Evolutionary conservation across 139 green algal species (phyloP).

Genomic region (Asterochloris sp.): DNA sequence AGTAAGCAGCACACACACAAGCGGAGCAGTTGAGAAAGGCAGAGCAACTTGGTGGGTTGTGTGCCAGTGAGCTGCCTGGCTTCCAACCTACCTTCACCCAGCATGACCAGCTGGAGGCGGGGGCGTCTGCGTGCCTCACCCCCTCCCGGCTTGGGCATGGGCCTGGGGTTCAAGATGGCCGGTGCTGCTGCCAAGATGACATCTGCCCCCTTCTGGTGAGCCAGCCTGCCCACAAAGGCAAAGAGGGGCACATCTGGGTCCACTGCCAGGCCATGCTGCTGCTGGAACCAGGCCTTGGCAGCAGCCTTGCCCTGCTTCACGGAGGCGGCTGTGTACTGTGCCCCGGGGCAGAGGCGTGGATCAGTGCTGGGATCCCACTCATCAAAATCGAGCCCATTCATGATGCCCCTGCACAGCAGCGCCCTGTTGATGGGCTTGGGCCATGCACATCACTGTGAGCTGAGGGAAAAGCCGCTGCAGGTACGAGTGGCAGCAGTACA

Average conservation of each 20-base stretch:
- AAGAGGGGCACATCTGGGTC: slow-evolving; percentile 43
- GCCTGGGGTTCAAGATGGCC: slow-evolving; percentile 35
- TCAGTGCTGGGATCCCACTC: slow-evolving; percentile 93
- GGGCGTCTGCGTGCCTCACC: no score
- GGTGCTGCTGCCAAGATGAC: slow-evolving; percentile 67
- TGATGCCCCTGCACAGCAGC: slow-evolving; percentile 68
- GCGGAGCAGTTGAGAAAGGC: neutral
- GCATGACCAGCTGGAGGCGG: slow-evolving; percentile 40
- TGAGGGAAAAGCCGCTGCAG: neutral
- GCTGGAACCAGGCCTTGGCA: slow-evolving; percentile 65
- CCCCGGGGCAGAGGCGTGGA: slow-evolving; percentile 55
- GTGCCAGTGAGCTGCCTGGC: no score
- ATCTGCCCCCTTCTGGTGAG: slow-evolving; percentile 83
- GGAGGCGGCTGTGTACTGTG: slow-evolving; percentile 79
- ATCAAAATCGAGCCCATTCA: slow-evolving; percentile 96
- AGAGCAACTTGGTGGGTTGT: no score
- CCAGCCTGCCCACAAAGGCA: slow-evolving; percentile 74
- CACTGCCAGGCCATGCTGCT: slow-evolving; percentile 45
- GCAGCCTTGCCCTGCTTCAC: slow-evolving; percentile 52
- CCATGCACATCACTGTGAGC: no score
- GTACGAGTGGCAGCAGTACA: neutral
- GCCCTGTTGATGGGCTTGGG: no score
- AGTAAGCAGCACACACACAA: neutral
- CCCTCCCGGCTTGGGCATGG: neutral
- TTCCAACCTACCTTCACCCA: slow-evolving; percentile 37